Percentiles rank a stretch among this genome's conserved stretches.
Conservation (phyloP, 768 basidiomycete genomes). For the Phanerodontia chrysosporium region DNA sequence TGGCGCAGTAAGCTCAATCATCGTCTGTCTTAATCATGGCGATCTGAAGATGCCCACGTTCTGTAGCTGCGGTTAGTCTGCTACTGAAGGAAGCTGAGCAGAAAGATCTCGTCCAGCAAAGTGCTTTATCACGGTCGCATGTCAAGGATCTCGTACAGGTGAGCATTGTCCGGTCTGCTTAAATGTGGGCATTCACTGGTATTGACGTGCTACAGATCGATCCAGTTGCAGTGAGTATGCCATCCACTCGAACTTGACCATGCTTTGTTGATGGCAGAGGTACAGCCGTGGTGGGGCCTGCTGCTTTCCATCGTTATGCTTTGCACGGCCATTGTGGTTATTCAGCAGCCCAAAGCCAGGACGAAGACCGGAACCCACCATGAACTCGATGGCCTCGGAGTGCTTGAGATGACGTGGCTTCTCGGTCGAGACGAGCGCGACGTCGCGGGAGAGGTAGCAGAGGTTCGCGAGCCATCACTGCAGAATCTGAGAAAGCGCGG, state of each 20-base stretch:
- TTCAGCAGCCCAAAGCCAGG: background rate
- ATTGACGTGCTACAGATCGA: background rate
- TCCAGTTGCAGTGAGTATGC: background rate
- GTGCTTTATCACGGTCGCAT: background rate
- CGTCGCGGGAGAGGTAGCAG: background rate
- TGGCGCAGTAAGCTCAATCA: background rate
- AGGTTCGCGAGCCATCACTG: background rate
- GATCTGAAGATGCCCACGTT: background rate
- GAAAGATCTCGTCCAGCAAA: background rate
- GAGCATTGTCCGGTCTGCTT: background rate
- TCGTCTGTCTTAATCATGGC: background rate
- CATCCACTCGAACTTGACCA: no score
- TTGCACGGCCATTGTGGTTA: background rate
- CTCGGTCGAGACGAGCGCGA: background rate
- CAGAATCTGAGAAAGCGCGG: background rate
- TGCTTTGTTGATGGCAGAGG: background rate
- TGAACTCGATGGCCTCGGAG: background rate
- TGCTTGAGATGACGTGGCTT: slow-evolving; percentile 1
- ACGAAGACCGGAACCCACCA: background rate
- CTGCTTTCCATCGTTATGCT: background rate
- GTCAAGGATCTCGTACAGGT: background rate
- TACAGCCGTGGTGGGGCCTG: background rate
- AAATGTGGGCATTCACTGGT: background rate
- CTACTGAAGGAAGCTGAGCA: background rate
- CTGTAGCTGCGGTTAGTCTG: background rate